These are phyloP conservation scores for Rubus idaeus DNA, from an alignment of 306 rosid genomes.

Conservation along the genomic window DNA sequence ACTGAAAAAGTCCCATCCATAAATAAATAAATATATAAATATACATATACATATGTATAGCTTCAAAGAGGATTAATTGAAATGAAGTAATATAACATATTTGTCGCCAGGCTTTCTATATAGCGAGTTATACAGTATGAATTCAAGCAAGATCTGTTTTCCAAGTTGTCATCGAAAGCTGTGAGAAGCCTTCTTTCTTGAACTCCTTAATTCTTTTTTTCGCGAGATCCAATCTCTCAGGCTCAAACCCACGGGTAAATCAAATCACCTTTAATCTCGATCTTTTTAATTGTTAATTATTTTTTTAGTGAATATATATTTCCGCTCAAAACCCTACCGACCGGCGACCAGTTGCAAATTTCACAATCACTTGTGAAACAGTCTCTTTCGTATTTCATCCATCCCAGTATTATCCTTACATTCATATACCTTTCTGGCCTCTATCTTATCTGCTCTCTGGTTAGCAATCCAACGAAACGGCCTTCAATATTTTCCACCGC, in stretches of 20 bases:
- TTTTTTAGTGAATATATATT: background rate
- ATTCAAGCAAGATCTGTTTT: constrained; percentile 44
- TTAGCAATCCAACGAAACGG: background rate
- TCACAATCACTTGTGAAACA: background rate
- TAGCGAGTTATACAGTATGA: constrained; percentile 14
- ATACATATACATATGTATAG: background rate
- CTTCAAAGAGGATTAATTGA: background rate
- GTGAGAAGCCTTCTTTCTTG: constrained; percentile 38
- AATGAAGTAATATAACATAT: constrained; percentile 2
- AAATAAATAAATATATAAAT: background rate
- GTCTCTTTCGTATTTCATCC: background rate
- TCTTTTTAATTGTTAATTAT: background rate
- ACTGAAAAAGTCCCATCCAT: constrained; percentile 8
- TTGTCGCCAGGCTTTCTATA: background rate
- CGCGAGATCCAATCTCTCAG: constrained; percentile 60
- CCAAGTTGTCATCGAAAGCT: constrained; percentile 39
- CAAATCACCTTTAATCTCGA: background rate
- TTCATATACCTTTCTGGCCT: background rate
- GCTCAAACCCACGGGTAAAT: constrained; percentile 28
- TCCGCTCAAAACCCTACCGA: constrained; percentile 12
- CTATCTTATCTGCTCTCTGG: background rate
- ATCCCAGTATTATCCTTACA: background rate
- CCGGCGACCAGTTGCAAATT: background rate
- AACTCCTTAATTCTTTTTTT: constrained; percentile 31
- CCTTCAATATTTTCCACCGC: background rate